Base-by-base conservation (phyloP, 441 rosid genomes). In the Viola pubescens region DNA sequence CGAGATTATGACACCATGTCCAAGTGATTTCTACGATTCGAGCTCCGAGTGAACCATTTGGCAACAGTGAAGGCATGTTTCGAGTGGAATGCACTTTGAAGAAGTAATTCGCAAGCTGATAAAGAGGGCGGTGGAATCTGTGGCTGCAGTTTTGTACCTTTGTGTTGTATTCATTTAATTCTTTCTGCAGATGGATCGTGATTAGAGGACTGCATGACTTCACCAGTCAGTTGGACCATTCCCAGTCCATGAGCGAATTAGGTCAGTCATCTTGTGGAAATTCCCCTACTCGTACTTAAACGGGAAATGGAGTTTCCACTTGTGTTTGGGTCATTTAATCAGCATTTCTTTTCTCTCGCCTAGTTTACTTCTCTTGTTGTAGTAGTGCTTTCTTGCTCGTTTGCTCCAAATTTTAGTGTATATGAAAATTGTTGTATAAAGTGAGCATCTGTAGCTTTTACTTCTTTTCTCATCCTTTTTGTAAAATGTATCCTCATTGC, bases 1-100 rank as follows among this genome's bases (percentile, higher is more conserved):
- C 45, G 98, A 87, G 71, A 97, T 91, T 61, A 91, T 94, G 98
- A 88, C 99, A 65, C 99, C 98, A 19, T 94, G 97, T 75, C 98
- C 96, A 34, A 91, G 98, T 59, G 96, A 94, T 68, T 86, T 91
- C 39, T 87, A 91, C 34, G 96, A 91, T 72, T 88, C 96, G 77
- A 80, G 65, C 80, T 81, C 95, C 0, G 92, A 82, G 13, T 83
- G 76, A 85, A 62, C 64, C 44, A 37, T 40, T 9, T 2, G 49
- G 60, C 12, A 68, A 64, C 52, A 62, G 41, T 41, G 72, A 48
- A 50, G 70, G 58, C 41, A 1, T 37, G 14, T 57, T 56, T 61
- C 41, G 65, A 41, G 34, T 71, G 67, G 9, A 48, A 47, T 47
- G 53, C 56, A 52, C 59, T 51, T 53, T 16, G 62, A 34, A 45